Percentiles rank a stretch among this genome's conserved stretches.
phyloP scores from a whole-genome alignment of 2,329 filamentous ascomycete species.

The Sporothrix pallida region DNA sequence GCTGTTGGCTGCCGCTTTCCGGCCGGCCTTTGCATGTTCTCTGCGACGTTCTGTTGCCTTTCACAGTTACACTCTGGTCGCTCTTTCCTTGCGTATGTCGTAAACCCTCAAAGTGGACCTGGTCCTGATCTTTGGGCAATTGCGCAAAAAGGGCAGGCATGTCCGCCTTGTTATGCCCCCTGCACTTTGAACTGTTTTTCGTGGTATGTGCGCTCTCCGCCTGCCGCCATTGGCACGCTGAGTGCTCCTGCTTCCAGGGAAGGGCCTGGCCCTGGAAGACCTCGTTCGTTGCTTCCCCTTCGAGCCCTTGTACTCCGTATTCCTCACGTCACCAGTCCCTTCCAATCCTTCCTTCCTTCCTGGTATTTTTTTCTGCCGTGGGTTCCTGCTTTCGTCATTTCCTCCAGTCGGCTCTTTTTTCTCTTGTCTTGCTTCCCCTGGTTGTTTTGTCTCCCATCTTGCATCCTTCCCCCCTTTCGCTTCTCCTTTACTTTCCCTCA shows the following conservation, averaged over 20 bases:
- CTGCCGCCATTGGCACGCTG: slow-evolving; percentile 26
- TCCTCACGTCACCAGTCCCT: slow-evolving; percentile 14
- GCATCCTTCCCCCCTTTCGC: neutral
- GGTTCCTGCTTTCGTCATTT: slow-evolving; percentile 12
- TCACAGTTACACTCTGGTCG: neutral
- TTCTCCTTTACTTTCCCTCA: neutral
- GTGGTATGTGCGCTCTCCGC: neutral
- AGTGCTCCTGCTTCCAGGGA: neutral
- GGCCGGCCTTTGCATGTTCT: neutral
- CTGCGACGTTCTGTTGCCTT: neutral
- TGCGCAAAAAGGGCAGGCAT: slow-evolving; percentile 17
- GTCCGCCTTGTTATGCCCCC: slow-evolving; percentile 9
- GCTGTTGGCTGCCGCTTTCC: slow-evolving; percentile 8
- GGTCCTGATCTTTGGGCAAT: neutral
- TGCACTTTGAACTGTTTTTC: neutral
- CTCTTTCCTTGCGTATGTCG: slow-evolving; percentile 21
- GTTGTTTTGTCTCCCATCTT: neutral
- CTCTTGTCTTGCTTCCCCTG: neutral
- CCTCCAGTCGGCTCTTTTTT: slow-evolving; percentile 16
- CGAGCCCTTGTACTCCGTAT: neutral
- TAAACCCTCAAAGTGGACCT: neutral
- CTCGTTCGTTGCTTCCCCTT: slow-evolving; percentile 17
- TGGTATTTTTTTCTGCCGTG: neutral
- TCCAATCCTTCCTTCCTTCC: neutral
- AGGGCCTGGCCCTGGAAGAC: neutral